Percentiles rank a stretch among this genome's conserved stretches.
These are phyloP conservation scores for Metschnikowia henanensis DNA, from an alignment of 805 yeast species.

Conservation along the genomic window DNA sequence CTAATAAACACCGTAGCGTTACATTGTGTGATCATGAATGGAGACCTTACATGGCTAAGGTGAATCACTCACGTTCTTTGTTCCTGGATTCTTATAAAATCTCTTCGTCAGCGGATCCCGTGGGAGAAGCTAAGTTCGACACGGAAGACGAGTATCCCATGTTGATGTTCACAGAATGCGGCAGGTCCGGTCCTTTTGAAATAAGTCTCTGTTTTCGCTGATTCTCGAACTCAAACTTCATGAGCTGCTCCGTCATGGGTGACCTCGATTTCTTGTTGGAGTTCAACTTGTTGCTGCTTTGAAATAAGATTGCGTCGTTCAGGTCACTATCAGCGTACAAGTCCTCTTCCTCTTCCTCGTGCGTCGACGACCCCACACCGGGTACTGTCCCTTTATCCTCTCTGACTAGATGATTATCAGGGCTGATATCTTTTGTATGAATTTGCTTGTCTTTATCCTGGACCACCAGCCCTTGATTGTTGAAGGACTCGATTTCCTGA, in stretches of 20 bases:
- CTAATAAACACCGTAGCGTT: too few species aligned
- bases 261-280: constrained; percentile 18
- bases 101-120: constrained; percentile 16
- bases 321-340: constrained; percentile 11
- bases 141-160: constrained; percentile 19
- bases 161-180: constrained; percentile 18
- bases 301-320: not conserved
- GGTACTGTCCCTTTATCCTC: not conserved
- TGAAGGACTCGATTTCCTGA: constrained; percentile 13
- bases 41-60: too few species aligned
- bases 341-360: constrained; percentile 12
- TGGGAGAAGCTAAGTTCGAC: constrained; percentile 19
- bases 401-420: not conserved
- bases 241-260: constrained; percentile 16
- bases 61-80: too few species aligned
- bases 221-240: constrained; percentile 18
- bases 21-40: too few species aligned
- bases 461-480: constrained; percentile 17
- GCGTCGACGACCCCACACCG: not conserved
- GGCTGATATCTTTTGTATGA: too few species aligned
- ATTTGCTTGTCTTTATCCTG: not conserved
- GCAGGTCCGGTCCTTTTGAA: constrained; percentile 19
- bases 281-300: not conserved
- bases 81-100: not conserved
- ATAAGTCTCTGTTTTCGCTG: constrained; percentile 21